A percentile compares a stretch with the other conserved stretches of the same genome.
Evolutionary conservation across 169 alveolate species (phyloP).

Genomic region (Plasmodium fragile): DNA sequence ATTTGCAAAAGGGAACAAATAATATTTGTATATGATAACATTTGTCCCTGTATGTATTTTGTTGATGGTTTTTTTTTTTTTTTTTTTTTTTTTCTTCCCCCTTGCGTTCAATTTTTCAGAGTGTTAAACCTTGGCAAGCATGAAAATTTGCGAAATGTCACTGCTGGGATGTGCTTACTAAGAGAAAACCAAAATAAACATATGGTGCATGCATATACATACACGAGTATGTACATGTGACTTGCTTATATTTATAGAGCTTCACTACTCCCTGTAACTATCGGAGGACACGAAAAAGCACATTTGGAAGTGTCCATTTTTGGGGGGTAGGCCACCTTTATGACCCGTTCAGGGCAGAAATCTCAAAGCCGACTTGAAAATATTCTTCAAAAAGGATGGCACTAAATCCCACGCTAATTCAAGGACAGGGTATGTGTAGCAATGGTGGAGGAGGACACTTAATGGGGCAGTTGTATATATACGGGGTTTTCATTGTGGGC

Average conservation of each 20-base stretch:
- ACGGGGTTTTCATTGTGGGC: background rate
- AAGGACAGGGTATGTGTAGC: conserved; percentile 39
- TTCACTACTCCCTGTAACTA: background rate
- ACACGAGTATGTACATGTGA: background rate
- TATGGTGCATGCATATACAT: conserved; percentile 16
- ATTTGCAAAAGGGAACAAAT: background rate
- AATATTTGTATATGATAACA: background rate
- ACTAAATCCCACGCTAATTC: conserved; percentile 58
- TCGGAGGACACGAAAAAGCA: background rate
- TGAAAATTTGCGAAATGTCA: background rate
- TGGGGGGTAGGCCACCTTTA: background rate
- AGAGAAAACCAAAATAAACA: background rate
- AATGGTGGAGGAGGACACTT: background rate
- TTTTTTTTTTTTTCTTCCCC: background rate
- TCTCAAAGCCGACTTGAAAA: background rate
- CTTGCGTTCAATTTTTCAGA: background rate
- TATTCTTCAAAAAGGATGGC: conserved; percentile 29
- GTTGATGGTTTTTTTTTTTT: conserved; percentile 7
- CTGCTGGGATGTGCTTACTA: conserved; percentile 1
- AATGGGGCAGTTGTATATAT: background rate
- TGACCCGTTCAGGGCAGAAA: background rate
- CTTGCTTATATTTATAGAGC: background rate
- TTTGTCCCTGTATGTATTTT: background rate
- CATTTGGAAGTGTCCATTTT: background rate
- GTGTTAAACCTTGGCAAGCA: conserved; percentile 2